Evolutionary conservation across 345 rosid species (phyloP).

Genomic region (Triadica sebifera): DNA sequence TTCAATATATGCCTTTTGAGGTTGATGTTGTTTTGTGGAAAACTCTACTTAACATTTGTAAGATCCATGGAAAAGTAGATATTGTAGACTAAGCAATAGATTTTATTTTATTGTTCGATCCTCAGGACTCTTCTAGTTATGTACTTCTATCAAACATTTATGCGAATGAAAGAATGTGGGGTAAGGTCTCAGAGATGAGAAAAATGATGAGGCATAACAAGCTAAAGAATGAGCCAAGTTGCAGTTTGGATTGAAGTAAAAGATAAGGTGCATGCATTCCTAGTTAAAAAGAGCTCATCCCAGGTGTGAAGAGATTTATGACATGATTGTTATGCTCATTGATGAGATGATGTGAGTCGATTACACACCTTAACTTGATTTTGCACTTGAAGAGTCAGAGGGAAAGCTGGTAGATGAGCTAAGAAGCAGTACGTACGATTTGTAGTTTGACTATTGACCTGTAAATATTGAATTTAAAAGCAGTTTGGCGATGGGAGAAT

Average conservation of each 20-base stretch:
- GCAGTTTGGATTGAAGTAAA: conserved; percentile 90
- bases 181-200: conserved; percentile 61
- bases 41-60: conserved; percentile 71
- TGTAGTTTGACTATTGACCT: background rate
- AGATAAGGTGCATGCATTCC: conserved; percentile 73
- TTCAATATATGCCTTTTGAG: conserved; percentile 69
- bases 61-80: conserved; percentile 68
- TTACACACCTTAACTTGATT: conserved; percentile 23
- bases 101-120: conserved; percentile 59
- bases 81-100: conserved; percentile 64
- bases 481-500: background rate
- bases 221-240: conserved; percentile 89
- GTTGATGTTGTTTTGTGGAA: conserved; percentile 84
- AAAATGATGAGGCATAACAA: conserved; percentile 58
- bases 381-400: conserved; percentile 13
- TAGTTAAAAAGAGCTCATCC: conserved; percentile 68
- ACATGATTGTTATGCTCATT: conserved; percentile 45
- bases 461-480: background rate
- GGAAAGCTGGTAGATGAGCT: conserved; percentile 2
- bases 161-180: conserved; percentile 92
- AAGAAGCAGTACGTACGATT: background rate
- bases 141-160: conserved; percentile 78
- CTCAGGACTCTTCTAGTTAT: conserved; percentile 75
- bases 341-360: conserved; percentile 55
- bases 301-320: conserved; percentile 55